Evolutionary conservation across 164 flowering plant genomes (phyloP).

Genomic region (Santalum album): DNA sequence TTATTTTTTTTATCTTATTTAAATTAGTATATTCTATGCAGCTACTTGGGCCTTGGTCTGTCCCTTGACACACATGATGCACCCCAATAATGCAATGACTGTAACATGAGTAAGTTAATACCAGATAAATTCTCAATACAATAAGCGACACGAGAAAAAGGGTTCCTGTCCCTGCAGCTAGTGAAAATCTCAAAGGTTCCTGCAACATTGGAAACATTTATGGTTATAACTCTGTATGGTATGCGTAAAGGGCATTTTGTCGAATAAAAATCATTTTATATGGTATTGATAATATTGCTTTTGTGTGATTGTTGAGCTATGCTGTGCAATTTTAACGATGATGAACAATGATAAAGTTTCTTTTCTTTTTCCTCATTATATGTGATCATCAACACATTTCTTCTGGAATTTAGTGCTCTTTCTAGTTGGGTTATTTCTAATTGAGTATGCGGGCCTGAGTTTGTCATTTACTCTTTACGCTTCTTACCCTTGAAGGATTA

Average conservation of each 20-base stretch:
- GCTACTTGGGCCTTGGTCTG: too few relatives aligned
- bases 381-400: neutral
- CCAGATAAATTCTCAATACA: slow-evolving; percentile 84
- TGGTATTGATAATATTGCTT: too few relatives aligned
- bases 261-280: neutral
- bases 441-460: too few relatives aligned
- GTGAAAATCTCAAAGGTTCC: slow-evolving; percentile 77
- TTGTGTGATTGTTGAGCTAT: too few relatives aligned
- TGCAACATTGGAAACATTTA: slow-evolving; percentile 24
- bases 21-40: too few relatives aligned
- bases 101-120: slow-evolving; percentile 14
- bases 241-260: neutral
- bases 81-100: neutral
- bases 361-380: neutral
- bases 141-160: slow-evolving; percentile 82
- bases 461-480: too few relatives aligned
- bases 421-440: too few relatives aligned
- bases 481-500: slow-evolving; percentile 74
- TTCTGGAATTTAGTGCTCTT: too few relatives aligned
- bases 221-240: neutral
- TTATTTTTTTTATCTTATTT: too few relatives aligned
- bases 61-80: neutral
- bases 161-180: slow-evolving; percentile 91
- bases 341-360: too few relatives aligned
- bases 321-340: too few relatives aligned